Percentiles rank a stretch among this genome's conserved stretches.
These are phyloP conservation scores for Pseudogymnoascus sp. DNA, from an alignment of 2,329 filamentous ascomycete species.

Conservation along the genomic window DNA sequence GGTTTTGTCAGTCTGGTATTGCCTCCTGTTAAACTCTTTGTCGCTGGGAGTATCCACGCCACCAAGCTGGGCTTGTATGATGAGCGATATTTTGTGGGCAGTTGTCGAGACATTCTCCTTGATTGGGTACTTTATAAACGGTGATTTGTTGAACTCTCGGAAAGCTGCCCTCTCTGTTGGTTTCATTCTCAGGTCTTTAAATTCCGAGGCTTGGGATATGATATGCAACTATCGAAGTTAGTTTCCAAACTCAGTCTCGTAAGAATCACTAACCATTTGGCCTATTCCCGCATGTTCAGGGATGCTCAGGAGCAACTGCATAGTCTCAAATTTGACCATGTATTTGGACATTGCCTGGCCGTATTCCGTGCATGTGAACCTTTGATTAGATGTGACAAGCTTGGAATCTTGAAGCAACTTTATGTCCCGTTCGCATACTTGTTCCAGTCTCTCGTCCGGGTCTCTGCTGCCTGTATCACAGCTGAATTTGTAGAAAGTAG, in stretches of 20 bases:
- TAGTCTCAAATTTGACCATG: constrained; percentile 72
- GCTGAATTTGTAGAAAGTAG: constrained; percentile 60
- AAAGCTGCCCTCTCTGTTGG: constrained; percentile 61
- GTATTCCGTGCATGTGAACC: constrained; percentile 59
- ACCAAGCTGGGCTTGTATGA: constrained; percentile 70
- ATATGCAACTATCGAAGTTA: constrained; percentile 47
- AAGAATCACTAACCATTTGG: constrained; percentile 53
- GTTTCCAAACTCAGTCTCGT: not conserved
- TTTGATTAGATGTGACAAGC: constrained; percentile 43
- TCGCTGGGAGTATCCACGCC: constrained; percentile 53
- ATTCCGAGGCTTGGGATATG: constrained; percentile 63
- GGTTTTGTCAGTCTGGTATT: constrained; percentile 52
- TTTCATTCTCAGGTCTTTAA: constrained; percentile 64
- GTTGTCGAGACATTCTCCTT: constrained; percentile 57
- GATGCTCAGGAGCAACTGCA: constrained; percentile 61
- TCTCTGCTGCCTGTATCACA: constrained; percentile 41
- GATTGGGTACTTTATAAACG: constrained; percentile 62
- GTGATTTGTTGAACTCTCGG: constrained; percentile 63
- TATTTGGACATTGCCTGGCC: constrained; percentile 78
- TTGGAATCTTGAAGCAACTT: constrained; percentile 51
- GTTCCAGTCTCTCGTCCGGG: constrained; percentile 57
- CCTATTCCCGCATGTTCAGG: constrained; percentile 53
- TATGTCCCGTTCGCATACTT: constrained; percentile 65
- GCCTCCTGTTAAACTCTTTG: constrained; percentile 45
- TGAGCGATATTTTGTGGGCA: constrained; percentile 67